phyloP scores from a whole-genome alignment of 1,139 yeast species.

The Debaryomyces subglobosus region DNA sequence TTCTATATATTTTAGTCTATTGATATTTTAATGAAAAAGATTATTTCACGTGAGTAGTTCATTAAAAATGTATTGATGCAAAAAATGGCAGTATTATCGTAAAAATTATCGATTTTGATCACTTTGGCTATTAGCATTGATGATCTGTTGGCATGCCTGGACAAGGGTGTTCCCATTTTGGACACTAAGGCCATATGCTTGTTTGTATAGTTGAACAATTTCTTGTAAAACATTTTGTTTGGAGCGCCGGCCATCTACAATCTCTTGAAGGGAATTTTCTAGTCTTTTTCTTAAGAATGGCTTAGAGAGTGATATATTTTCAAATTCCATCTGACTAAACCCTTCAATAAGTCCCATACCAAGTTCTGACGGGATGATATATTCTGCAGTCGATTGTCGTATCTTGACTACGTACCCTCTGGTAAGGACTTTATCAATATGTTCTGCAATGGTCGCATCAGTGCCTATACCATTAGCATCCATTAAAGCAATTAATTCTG shows the following conservation, averaged over 20 bases:
- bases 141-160: conserved; percentile 24
- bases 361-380: conserved; percentile 74
- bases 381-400: conserved; percentile 36
- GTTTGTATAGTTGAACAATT: conserved; percentile 62
- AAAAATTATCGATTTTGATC: background rate
- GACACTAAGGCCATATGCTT: conserved; percentile 52
- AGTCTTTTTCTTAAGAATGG: conserved; percentile 83
- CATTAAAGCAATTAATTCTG: conserved; percentile 91
- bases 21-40: background rate
- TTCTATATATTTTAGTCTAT: background rate
- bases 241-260: conserved; percentile 64
- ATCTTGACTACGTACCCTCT: conserved; percentile 68
- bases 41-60: background rate
- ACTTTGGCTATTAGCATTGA: conserved; percentile 14
- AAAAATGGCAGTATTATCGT: background rate
- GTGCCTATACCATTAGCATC: conserved; percentile 98
- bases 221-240: conserved; percentile 59
- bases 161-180: conserved; percentile 34
- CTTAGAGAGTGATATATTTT: conserved; percentile 74
- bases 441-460: conserved; percentile 99
- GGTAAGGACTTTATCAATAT: conserved; percentile 74
- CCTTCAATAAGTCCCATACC: conserved; percentile 92
- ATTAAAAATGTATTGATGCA: conserved; percentile 1
- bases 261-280: conserved; percentile 66
- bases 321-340: conserved; percentile 76